Conservation (phyloP, 768 basidiomycete species). For the Tylopilus rubrobrunneus region DNA sequence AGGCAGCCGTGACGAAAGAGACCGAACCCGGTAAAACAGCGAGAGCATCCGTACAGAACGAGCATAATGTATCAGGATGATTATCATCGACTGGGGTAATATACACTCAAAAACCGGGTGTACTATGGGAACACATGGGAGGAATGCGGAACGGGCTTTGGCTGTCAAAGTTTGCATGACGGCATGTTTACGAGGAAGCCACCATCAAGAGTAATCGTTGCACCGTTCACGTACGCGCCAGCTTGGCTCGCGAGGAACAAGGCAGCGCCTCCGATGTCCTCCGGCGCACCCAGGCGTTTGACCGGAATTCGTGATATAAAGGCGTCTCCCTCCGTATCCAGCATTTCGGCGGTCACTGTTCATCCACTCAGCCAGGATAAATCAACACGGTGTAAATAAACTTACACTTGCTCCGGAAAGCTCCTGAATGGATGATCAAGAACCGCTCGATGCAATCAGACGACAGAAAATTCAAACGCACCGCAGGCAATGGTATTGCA, state of each 20-base stretch:
- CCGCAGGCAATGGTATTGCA: slow-evolving; percentile 65
- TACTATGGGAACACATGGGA: neutral
- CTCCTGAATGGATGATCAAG: slow-evolving; percentile 19
- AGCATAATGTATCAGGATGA: neutral
- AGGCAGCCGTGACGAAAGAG: slow-evolving; percentile 6
- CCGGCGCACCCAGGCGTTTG: slow-evolving; percentile 53
- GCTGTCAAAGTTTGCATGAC: slow-evolving; percentile 29
- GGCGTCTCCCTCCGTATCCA: slow-evolving; percentile 41
- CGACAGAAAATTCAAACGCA: slow-evolving; percentile 15
- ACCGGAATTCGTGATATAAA: slow-evolving; percentile 45
- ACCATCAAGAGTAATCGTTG: slow-evolving; percentile 60
- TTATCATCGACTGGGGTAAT: slow-evolving; percentile 2
- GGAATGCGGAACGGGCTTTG: neutral
- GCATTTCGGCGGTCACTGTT: slow-evolving; percentile 52
- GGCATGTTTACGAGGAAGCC: slow-evolving; percentile 46
- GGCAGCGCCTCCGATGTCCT: slow-evolving; percentile 62
- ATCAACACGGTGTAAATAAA: neutral
- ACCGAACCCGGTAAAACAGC: neutral
- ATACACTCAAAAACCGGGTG: neutral
- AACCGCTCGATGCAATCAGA: neutral
- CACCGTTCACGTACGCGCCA: slow-evolving; percentile 60
- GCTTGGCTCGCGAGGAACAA: slow-evolving; percentile 60
- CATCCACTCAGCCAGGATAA: neutral
- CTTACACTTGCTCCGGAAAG: slow-evolving; percentile 42
- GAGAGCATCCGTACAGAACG: slow-evolving; percentile 3